Evolutionary conservation across 306 rosid species (phyloP).

Genomic region (Dalbergia cultrata): DNA sequence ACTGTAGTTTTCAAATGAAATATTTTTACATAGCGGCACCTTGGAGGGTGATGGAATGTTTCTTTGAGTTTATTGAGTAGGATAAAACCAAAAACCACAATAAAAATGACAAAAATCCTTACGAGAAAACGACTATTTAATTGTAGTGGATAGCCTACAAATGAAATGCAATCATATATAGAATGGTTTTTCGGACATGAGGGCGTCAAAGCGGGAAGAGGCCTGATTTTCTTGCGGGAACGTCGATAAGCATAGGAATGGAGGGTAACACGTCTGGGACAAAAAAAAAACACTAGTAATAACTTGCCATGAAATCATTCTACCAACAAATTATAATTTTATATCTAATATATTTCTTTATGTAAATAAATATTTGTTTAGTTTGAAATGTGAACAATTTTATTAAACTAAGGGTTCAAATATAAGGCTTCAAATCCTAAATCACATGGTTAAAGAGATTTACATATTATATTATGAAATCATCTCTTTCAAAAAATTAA

Average conservation of each 20-base stretch:
- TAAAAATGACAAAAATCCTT: too few relatives aligned
- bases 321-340: too few relatives aligned
- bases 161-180: not conserved
- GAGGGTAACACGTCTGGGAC: constrained; percentile 62
- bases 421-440: too few relatives aligned
- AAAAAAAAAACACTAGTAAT: constrained; percentile 7
- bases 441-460: too few relatives aligned
- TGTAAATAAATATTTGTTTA: too few relatives aligned
- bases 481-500: too few relatives aligned
- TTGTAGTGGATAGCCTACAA: not conserved
- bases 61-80: not conserved
- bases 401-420: too few relatives aligned
- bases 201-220: not conserved
- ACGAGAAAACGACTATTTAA: too few relatives aligned
- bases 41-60: not conserved
- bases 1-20: not conserved
- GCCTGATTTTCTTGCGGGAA: not conserved
- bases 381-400: too few relatives aligned
- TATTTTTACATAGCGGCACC: not conserved
- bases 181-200: not conserved
- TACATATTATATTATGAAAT: too few relatives aligned
- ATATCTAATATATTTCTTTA: too few relatives aligned
- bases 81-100: not conserved
- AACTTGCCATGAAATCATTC: not conserved
- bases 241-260: not conserved